A percentile compares a stretch with the other conserved stretches of the same genome.
Conservation (phyloP, 1,139 yeast genomes). For the Debaryomyces udenii region DNA sequence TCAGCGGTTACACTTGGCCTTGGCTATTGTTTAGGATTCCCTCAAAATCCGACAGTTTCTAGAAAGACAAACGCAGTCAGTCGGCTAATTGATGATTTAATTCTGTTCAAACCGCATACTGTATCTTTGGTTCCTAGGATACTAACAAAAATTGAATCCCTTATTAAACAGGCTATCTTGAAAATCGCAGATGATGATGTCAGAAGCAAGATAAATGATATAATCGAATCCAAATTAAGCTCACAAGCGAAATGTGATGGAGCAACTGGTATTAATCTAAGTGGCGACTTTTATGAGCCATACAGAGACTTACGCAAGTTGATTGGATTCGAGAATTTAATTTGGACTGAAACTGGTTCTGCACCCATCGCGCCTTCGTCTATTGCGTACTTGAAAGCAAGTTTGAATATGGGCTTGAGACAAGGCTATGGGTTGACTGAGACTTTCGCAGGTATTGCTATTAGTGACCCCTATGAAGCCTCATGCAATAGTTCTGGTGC, state of each 20-base stretch:
- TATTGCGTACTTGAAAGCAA: conserved; percentile 34
- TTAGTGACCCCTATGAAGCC: conserved; percentile 35
- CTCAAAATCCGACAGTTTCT: conserved; percentile 31
- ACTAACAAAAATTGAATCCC: conserved; percentile 39
- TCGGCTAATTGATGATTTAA: conserved; percentile 30
- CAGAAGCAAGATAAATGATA: conserved; percentile 18
- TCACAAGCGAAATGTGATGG: conserved; percentile 31
- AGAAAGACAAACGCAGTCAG: conserved; percentile 16
- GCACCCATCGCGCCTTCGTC: conserved; percentile 41
- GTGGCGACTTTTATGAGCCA: conserved; percentile 15
- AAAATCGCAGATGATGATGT: conserved; percentile 22
- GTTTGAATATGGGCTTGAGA: conserved; percentile 33
- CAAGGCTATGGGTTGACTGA: conserved; percentile 46
- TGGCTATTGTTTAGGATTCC: conserved; percentile 47
- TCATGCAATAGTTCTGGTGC: conserved; percentile 35
- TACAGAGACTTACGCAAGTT: conserved; percentile 15
- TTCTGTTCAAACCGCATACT: conserved; percentile 34
- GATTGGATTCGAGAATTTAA: conserved; percentile 34
- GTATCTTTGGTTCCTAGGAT: conserved; percentile 39
- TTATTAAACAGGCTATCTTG: conserved; percentile 38
- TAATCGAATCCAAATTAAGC: conserved; percentile 28
- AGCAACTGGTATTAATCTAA: conserved; percentile 26
- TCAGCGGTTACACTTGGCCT: conserved; percentile 32
- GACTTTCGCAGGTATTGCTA: conserved; percentile 36
- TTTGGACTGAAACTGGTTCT: conserved; percentile 34